Evolutionary conservation across 805 yeast species (phyloP), one percentile per base, ranked within the genome.

Genomic region (Saturnispora sekii): DNA sequence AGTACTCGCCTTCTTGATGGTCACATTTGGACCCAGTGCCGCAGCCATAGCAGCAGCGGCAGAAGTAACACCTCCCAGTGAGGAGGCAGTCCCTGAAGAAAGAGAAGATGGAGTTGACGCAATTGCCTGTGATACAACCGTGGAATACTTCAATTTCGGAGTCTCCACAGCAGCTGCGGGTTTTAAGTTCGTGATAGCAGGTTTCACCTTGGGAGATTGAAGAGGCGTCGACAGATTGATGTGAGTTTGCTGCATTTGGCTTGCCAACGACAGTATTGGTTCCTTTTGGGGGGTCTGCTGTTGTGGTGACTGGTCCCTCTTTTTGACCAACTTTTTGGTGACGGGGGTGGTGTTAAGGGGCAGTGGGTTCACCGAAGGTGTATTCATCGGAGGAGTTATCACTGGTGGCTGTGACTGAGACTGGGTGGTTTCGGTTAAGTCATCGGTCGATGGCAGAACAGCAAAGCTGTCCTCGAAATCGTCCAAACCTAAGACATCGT

Each of bases 401-500:
- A 5, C 26, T 21, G 12, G 51, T 44, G 12, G 57, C 44, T 33
- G 43, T 34, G 18, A 34, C 37, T 45, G 37, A 5, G 35, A 30
- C 29, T 34, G 29, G 12, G 35, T 44, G 17, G 45, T 15, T 32
- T 41, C 47, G 18, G 33, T 31, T 15, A 30, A 29, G 14, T 40
- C 40, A 21, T 41, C 41, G n/a, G 26, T 43, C 26, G 26, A 21
- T 10, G 45, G 40, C 14, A 47, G 30, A 11, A 46, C 35, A 5
- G 48, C 26, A 43, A 38, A 37, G 8, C 37, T 35, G 17, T 47
- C 57, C 8, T 46, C 51, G 28, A 77, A 79, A 37, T 61, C 59
- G 26, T 73, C 79, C 42, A 89, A 73, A 44, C 81, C 84, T 57
- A 93, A 72, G 45, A 81, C 88, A 54, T 93, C 97, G 64, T 90